Base-by-base conservation (phyloP, 768 basidiomycete genomes). In the Punctularia strigosozonata region DNA sequence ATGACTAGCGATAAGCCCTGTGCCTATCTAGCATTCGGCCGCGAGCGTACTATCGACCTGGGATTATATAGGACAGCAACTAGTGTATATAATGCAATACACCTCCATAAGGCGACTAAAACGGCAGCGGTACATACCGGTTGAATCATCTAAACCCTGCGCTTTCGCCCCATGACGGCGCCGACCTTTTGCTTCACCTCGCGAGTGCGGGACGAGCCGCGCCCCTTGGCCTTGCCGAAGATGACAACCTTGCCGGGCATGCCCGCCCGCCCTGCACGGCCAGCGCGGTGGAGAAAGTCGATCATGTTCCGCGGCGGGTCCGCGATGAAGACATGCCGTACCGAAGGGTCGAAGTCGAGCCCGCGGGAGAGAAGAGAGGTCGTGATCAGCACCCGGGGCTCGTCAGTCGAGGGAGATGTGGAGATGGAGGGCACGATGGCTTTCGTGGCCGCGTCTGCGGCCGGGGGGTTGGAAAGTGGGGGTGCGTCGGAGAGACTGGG, bases 211-310 rank as follows among this genome's bases (percentile, higher is more conserved):
- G 58, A 59, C 37, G 75, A 72, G 2, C 81, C 80, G 17, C 82
- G 62, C 1, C 81, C 83, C 40, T 67, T 70, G 48, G 62, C 59
- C 55, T 80, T 84, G 23, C 80, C 80, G 50, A 88, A 88, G 5
- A 88, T 62, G 3, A 88, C 75, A 0, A 88, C 86, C 46, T 69
- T 76, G 1, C 83, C 85, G 20, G 57, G 53, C 51, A 68, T 56
- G 0, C 85, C 85, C 4, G 86, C 87, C 22, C 89, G 63, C 2
- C 79, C 89, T 0, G 83, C 71, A 34, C 91, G 63, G 13, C 91
- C 91, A 0, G 91, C 91, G 4, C 91, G 77, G 59, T 95, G 91
- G 43, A 95, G 56, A 54, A 94, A 92, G 56, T 95, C 91, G 26
- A 92, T 71, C 68, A 83, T 84, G 54, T 89, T 92, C 47, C 83